Evolutionary conservation across 169 alveolate genomes (phyloP).

Genomic region (Plasmodium sp.): DNA sequence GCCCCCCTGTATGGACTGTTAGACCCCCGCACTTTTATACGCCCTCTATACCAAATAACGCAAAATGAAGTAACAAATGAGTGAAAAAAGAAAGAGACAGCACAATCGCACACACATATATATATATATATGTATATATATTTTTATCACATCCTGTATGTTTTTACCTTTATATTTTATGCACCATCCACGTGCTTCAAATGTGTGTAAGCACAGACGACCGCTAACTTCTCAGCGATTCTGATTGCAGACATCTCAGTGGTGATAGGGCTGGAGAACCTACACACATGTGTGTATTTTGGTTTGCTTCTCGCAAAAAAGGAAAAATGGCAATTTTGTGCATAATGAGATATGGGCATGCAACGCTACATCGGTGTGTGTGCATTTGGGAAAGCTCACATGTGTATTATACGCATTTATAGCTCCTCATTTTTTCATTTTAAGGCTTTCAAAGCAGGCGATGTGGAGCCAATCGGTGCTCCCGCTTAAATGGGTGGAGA

Average conservation of each 20-base stretch:
- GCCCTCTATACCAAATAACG: background rate
- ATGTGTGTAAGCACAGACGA: background rate
- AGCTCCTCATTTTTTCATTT: background rate
- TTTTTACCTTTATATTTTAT: background rate
- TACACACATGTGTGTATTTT: background rate
- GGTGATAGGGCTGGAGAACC: background rate
- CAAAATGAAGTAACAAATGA: background rate
- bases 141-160: background rate
- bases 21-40: background rate
- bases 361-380: background rate
- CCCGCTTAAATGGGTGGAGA: background rate
- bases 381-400: background rate
- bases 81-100: background rate
- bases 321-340: background rate
- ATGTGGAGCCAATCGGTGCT: background rate
- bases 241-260: background rate
- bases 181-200: background rate
- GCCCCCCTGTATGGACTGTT: background rate
- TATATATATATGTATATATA: too few species aligned
- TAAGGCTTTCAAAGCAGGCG: background rate
- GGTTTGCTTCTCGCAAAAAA: background rate
- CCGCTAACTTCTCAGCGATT: background rate
- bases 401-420: background rate
- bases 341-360: background rate
- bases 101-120: background rate